Conservation (phyloP, 2,329 filamentous ascomycete genomes). For the Aureobasidium zeae region DNA sequence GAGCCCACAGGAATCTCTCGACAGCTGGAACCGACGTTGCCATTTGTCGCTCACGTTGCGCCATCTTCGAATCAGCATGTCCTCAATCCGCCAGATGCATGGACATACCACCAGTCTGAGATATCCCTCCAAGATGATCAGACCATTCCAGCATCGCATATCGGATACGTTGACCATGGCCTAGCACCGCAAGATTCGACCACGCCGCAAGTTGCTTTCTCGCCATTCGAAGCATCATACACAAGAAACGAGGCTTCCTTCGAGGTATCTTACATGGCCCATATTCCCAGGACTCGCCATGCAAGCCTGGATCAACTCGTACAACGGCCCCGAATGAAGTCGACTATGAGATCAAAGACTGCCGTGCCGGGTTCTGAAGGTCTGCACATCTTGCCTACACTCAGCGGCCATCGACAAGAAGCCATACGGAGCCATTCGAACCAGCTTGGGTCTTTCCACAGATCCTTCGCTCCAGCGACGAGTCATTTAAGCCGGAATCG, state of each 20-base stretch:
- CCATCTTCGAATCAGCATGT: neutral
- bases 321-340: neutral
- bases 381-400: neutral
- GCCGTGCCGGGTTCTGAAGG: neutral
- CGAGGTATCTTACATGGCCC: neutral
- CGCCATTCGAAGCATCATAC: constrained; percentile 8
- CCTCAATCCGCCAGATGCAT: neutral
- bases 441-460: neutral
- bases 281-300: neutral
- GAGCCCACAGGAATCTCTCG: neutral
- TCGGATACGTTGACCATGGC: neutral
- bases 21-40: constrained; percentile 2
- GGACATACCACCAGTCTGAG: neutral
- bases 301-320: constrained; percentile 4
- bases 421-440: neutral
- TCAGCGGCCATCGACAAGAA: neutral
- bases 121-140: neutral
- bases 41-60: neutral
- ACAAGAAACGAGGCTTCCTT: constrained; percentile 2
- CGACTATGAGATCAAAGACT: neutral
- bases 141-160: neutral
- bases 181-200: neutral
- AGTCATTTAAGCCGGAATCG: constrained; percentile 4
- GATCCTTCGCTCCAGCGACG: neutral
- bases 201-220: neutral